Conservation (phyloP, 1,284 basidiomycete genomes). For the Bjerkandera adusta region DNA sequence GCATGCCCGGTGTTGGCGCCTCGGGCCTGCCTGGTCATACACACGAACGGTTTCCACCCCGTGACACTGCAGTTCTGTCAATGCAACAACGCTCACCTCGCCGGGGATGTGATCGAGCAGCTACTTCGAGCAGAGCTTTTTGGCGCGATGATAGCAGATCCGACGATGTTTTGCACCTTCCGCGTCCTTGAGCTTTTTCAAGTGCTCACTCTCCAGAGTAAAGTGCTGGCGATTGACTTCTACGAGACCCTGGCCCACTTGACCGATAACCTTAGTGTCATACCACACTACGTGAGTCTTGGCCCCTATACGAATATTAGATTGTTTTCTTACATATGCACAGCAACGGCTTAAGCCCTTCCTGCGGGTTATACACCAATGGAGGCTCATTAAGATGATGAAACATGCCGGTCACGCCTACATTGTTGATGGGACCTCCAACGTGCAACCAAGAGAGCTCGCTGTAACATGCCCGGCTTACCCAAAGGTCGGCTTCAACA, state of each 20-base stretch:
- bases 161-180: conserved; percentile 8
- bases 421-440: conserved; percentile 4
- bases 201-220: conserved; percentile 9
- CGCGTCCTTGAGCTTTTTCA: conserved; percentile 8
- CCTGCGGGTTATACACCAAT: conserved; percentile 4
- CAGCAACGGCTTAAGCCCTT: conserved; percentile 8
- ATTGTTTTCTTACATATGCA: no score
- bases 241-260: conserved; percentile 6
- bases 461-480: conserved; percentile 5
- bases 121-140: neutral
- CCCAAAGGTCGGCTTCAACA: conserved; percentile 1
- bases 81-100: neutral
- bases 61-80: conserved; percentile 4
- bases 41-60: conserved; percentile 12
- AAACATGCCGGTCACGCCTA: conserved; percentile 11
- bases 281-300: conserved; percentile 2
- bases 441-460: conserved; percentile 1
- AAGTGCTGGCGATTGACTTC: conserved; percentile 11
- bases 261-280: neutral
- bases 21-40: conserved; percentile 4
- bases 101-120: neutral
- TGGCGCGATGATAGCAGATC: conserved; percentile 1
- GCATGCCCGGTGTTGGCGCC: no score
- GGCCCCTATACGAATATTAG: neutral
- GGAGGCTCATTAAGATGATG: conserved; percentile 7